Evolutionary conservation across 1,284 basidiomycete genomes (phyloP), one percentile per base, ranked within the genome.

Genomic region (Pseudozyma flocculosa): DNA sequence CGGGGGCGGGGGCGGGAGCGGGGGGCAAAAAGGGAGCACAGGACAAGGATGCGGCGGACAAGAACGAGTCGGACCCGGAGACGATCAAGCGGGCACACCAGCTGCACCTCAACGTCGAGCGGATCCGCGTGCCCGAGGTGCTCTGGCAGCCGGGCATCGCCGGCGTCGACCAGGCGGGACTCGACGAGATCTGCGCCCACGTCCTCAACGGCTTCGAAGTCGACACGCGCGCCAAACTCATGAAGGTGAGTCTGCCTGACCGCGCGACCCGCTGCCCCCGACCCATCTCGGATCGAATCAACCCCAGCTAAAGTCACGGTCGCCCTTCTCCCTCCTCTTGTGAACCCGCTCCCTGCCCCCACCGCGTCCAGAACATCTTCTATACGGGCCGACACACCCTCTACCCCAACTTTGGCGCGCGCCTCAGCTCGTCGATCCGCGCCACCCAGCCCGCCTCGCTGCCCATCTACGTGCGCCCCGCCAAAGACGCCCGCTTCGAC

Each of bases 141-240:
- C 91, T 89, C 82, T 97, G 94, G 82, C 88, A 91, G 49, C 94
- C 95, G 0, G 82, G 83, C 14, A 92, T 96, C 84, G 93, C 92
- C 2, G 95, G 95, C 0, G 83, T 96, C 21, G 95, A 98, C 78
- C 90, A 88, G 19, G 94, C 95, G 0, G 95, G 95, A 0, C 78
- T 99, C 3, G 89, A 88, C 14, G 95, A 99, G 79, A 85, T 96
- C 1, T 81, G 92, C 21, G 89, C 90, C 65, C 89, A 86, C 78
- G 84, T 97, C 32, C 82, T 99, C 43, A 85, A 86, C n/a, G 84
- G 87, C 11, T 95, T 94, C 78, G 80, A 84, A 3, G 79, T 81
- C 2, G 86, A 90, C 43, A 86, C 58, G 22, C 52, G 87, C 62
- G 79, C 79, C 14, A 79, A 84, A 34, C 81, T 92, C 51, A 86